Conservation (phyloP, 2,329 filamentous ascomycete species). For the Colletotrichum chlorophyti region DNA sequence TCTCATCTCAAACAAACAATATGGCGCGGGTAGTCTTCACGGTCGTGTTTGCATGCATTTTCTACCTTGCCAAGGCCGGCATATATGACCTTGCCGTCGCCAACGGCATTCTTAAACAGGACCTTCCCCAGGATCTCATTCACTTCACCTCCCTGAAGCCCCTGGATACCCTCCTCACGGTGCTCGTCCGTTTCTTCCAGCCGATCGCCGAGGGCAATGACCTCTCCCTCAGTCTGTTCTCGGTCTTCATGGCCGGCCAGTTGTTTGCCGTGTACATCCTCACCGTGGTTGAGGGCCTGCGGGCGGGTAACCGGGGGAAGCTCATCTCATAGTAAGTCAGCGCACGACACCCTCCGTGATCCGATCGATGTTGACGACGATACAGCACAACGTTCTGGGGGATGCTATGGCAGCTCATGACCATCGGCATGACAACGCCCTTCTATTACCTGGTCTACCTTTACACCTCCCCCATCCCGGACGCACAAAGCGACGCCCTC, state of each 20-base stretch:
- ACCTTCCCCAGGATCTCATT: conserved; percentile 1
- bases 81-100: conserved; percentile 14
- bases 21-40: conserved; percentile 14
- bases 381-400: conserved; percentile 32
- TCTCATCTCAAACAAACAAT: neutral
- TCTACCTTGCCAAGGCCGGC: conserved; percentile 18
- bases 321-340: conserved; percentile 30
- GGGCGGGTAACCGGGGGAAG: conserved; percentile 30
- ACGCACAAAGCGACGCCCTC: neutral
- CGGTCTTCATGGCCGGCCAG: conserved; percentile 32
- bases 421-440: conserved; percentile 32
- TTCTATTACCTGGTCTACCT: conserved; percentile 32
- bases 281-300: conserved; percentile 30
- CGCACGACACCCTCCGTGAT: neutral
- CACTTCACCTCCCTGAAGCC: conserved; percentile 30
- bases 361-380: neutral
- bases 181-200: conserved; percentile 30
- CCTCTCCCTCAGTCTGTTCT: conserved; percentile 28
- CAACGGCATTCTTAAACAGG: conserved; percentile 2
- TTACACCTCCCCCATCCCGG: conserved; percentile 31
- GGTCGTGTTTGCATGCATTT: neutral
- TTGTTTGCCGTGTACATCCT: conserved; percentile 29
- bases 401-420: conserved; percentile 31
- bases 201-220: conserved; percentile 25
- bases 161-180: conserved; percentile 29